A percentile compares a stretch with the other conserved stretches of the same genome.
Conservation (phyloP, 352 stramenopile species). For the Globisporangium megalacanthum region DNA sequence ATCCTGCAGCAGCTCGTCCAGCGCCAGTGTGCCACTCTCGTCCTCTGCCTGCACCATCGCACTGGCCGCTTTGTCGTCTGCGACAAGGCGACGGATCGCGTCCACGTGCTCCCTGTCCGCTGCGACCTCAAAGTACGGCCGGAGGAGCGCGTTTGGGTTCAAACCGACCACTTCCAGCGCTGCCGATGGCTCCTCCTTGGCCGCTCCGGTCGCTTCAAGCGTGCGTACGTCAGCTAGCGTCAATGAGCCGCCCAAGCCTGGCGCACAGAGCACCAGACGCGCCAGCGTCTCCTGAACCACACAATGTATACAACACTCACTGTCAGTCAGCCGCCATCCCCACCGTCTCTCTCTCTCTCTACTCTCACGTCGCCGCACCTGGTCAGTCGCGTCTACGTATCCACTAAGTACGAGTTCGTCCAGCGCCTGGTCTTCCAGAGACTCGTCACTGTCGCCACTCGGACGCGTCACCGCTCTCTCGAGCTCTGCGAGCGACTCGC, state of each 20-base stretch:
- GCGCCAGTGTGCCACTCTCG: slow-evolving; percentile 45
- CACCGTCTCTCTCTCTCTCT: too few species aligned
- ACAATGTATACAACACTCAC: too few species aligned
- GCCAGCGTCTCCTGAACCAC: slow-evolving; percentile 21
- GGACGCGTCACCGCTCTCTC: not conserved
- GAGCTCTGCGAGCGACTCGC: slow-evolving; percentile 45
- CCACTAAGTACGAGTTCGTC: slow-evolving; percentile 33
- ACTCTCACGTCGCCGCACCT: slow-evolving; percentile 7
- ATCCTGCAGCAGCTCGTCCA: slow-evolving; percentile 66
- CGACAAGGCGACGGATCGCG: slow-evolving; percentile 46
- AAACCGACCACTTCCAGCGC: slow-evolving; percentile 35
- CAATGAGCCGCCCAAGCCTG: slow-evolving; percentile 49
- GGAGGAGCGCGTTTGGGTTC: slow-evolving; percentile 48
- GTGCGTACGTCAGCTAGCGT: slow-evolving; percentile 35
- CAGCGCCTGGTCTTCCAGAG: slow-evolving; percentile 26
- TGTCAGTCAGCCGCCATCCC: not conserved
- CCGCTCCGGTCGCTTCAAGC: not conserved
- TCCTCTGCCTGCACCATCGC: slow-evolving; percentile 42
- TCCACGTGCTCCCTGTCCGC: slow-evolving; percentile 41
- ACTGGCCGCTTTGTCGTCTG: slow-evolving; percentile 57
- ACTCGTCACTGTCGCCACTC: slow-evolving; percentile 5
- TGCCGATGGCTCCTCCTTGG: not conserved
- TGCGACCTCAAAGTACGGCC: slow-evolving; percentile 66
- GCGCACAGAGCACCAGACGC: slow-evolving; percentile 42
- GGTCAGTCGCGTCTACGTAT: slow-evolving; percentile 18